A percentile compares a stretch with the other conserved stretches of the same genome.
Conservation (phyloP, 352 stramenopile species). For the Globisporangium canariense region DNA sequence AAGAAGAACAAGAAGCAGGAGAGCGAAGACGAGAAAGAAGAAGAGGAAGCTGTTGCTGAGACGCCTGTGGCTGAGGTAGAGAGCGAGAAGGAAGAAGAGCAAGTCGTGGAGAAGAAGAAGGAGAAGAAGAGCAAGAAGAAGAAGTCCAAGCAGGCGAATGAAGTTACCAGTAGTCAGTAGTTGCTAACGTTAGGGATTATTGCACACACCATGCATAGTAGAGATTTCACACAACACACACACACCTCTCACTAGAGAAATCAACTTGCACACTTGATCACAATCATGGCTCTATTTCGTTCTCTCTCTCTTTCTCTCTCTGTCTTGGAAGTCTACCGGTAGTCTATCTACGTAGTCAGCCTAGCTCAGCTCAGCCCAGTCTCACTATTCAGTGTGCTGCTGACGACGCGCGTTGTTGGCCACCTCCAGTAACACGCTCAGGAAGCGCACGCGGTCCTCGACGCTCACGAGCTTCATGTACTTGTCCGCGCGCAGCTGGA, state of each 20-base stretch:
- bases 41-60: slow-evolving; percentile 16
- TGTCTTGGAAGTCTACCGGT: neutral
- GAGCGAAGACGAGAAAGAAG: slow-evolving; percentile 9
- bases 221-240: neutral
- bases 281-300: neutral
- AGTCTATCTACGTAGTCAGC: neutral
- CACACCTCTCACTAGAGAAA: neutral
- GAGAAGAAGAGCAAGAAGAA: slow-evolving; percentile 35
- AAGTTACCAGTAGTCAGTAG: neutral
- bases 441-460: slow-evolving; percentile 49
- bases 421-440: slow-evolving; percentile 72
- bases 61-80: slow-evolving; percentile 11
- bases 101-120: slow-evolving; percentile 13
- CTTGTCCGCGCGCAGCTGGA: slow-evolving; percentile 50
- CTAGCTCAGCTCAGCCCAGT: neutral
- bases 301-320: neutral
- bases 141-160: slow-evolving; percentile 29
- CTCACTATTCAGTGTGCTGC: neutral
- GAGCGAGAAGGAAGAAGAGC: slow-evolving; percentile 29
- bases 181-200: neutral
- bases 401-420: slow-evolving; percentile 30
- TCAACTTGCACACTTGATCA: neutral
- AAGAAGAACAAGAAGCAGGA: slow-evolving; percentile 16
- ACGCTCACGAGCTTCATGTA: slow-evolving; percentile 48
- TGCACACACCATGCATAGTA: neutral